Conservation (phyloP, 2,329 filamentous ascomycete species). For the Cytospora mali region DNA sequence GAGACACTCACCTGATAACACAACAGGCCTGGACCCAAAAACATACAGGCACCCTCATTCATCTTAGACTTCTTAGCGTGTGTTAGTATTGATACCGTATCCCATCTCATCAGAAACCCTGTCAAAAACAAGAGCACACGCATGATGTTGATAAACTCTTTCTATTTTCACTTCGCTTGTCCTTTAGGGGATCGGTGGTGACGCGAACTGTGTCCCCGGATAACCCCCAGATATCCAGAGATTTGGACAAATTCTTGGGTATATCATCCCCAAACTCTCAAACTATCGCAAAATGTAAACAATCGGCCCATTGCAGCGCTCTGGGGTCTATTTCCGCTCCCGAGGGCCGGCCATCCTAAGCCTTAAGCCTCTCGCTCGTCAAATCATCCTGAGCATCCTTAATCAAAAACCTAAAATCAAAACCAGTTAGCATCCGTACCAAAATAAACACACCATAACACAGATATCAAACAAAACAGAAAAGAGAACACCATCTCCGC, state of each 20-base stretch:
- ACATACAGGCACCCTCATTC: too few species aligned
- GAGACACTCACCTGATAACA: too few species aligned
- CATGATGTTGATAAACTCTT: too few species aligned
- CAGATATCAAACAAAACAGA: too few species aligned
- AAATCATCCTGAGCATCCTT: constrained; percentile 85
- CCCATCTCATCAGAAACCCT: too few species aligned
- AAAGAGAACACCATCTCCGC: neutral
- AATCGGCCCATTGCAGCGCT: neutral
- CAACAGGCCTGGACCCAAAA: too few species aligned
- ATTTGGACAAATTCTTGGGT: neutral
- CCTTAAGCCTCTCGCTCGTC: constrained; percentile 71
- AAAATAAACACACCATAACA: neutral
- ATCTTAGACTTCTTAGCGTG: too few species aligned
- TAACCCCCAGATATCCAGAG: neutral
- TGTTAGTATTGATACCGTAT: too few species aligned
- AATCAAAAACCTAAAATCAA: constrained; percentile 70
- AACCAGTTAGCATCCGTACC: constrained; percentile 32
- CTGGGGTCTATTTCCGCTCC: neutral
- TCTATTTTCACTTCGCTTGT: too few species aligned
- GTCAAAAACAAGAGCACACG: too few species aligned
- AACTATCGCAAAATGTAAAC: neutral
- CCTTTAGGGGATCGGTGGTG: too few species aligned
- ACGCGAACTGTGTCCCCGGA: neutral
- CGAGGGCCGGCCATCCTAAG: constrained; percentile 41
- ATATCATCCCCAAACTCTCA: too few species aligned